Percentiles rank a stretch among this genome's conserved stretches.
Conservation (phyloP, 495 filamentous ascomycete genomes). For the Daldinia concentrica region DNA sequence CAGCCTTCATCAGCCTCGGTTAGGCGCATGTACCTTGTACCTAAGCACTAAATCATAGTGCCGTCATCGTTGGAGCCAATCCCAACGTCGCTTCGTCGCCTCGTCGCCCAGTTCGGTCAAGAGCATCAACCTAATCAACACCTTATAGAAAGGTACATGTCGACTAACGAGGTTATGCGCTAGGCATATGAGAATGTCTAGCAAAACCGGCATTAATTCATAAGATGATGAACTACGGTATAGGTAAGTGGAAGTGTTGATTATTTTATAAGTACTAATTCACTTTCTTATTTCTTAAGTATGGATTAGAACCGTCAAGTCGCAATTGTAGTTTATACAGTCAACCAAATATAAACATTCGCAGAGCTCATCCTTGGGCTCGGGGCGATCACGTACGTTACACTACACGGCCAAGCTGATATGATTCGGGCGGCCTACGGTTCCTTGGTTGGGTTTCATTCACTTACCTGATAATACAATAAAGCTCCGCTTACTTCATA, state of each 20-base stretch:
- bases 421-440: not conserved
- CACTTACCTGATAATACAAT: not conserved
- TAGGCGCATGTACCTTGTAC: not conserved
- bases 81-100: not conserved
- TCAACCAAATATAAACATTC: not conserved
- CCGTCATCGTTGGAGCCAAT: not conserved
- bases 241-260: not conserved
- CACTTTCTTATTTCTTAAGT: not conserved
- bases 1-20: conserved; percentile 14
- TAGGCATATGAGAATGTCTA: too few species aligned
- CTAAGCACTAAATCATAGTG: not conserved
- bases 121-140: not conserved
- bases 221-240: too few species aligned
- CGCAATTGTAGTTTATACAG: too few species aligned
- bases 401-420: not conserved
- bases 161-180: too few species aligned
- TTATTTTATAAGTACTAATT: not conserved
- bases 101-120: not conserved
- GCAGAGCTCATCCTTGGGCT: not conserved
- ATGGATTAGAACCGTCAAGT: too few species aligned
- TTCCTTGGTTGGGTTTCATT: not conserved
- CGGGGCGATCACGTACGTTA: not conserved
- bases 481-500: not conserved
- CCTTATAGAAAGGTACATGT: too few species aligned
- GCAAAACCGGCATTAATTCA: too few species aligned